phyloP scores from a whole-genome alignment of 306 rosid genomes.

The Pyrus betulifolia region DNA sequence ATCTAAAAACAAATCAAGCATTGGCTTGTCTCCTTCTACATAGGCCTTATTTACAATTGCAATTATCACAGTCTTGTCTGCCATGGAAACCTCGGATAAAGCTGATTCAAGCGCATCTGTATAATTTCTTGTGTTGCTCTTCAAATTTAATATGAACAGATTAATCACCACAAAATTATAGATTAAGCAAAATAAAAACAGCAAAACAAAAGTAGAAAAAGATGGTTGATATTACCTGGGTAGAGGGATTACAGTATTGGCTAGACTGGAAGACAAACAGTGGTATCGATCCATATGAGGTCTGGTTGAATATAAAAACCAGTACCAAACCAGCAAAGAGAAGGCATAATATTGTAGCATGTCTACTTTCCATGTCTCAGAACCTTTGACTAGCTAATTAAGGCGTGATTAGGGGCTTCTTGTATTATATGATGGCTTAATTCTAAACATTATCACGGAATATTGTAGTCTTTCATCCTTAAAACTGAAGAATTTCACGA shows the following conservation, averaged over 20 bases:
- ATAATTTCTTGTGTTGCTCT: not conserved
- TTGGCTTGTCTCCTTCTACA: conserved; percentile 18
- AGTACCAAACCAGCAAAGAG: not conserved
- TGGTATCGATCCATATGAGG: not conserved
- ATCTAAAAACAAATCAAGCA: conserved; percentile 28
- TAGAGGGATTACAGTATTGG: not conserved
- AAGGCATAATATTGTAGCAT: not conserved
- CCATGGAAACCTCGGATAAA: conserved; percentile 14
- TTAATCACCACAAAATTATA: not conserved
- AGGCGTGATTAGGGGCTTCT: not conserved
- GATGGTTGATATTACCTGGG: not conserved
- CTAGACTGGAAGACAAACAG: not conserved
- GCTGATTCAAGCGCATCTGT: conserved; percentile 12
- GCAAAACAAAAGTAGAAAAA: not conserved
- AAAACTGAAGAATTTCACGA: not conserved
- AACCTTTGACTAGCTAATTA: not conserved
- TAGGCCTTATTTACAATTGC: conserved; percentile 24
- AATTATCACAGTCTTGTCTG: conserved; percentile 12
- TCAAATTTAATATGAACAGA: not conserved
- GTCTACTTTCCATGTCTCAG: not conserved
- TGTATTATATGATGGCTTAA: not conserved
- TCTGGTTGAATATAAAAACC: not conserved
- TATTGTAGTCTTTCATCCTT: not conserved
- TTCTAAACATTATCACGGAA: not conserved
- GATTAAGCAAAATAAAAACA: not conserved